Evolutionary conservation across 2,329 filamentous ascomycete species (phyloP).

Genomic region (Cercospora beticola): DNA sequence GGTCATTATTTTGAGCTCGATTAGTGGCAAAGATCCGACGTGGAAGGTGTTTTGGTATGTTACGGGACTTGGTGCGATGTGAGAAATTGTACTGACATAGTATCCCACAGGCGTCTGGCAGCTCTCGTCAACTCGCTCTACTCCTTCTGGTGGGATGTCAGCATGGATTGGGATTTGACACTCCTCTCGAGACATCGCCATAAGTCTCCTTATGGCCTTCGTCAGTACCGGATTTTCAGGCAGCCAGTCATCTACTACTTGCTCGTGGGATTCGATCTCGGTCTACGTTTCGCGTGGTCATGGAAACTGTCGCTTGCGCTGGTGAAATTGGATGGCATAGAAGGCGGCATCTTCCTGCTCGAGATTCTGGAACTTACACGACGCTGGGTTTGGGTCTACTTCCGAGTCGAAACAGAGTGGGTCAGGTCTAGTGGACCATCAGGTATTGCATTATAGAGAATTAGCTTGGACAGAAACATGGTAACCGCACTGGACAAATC

Average conservation of each 20-base stretch:
- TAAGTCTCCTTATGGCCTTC: conserved; percentile 72
- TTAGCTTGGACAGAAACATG: not conserved
- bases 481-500: not conserved
- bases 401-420: conserved; percentile 93
- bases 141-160: conserved; percentile 98
- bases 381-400: conserved; percentile 96
- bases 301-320: conserved; percentile 81
- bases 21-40: conserved; percentile 23
- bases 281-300: conserved; percentile 86
- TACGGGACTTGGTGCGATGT: too few species aligned
- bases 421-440: conserved; percentile 22
- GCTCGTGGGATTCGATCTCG: conserved; percentile 74
- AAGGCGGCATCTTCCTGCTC: conserved; percentile 83
- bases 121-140: conserved; percentile 77
- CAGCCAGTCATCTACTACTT: conserved; percentile 75
- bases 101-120: conserved; percentile 28
- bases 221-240: conserved; percentile 71
- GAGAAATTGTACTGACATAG: not conserved
- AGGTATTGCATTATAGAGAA: conserved; percentile 4
- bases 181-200: conserved; percentile 67
- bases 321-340: conserved; percentile 80
- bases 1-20: conserved; percentile 67
- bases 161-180: conserved; percentile 94
- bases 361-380: conserved; percentile 83
- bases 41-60: conserved; percentile 26